Percentiles rank a stretch among this genome's conserved stretches.
These are phyloP conservation scores for Catenaria anguillulae DNA, from an alignment of 371 early-diverging fungal genomes.

Conservation along the genomic window DNA sequence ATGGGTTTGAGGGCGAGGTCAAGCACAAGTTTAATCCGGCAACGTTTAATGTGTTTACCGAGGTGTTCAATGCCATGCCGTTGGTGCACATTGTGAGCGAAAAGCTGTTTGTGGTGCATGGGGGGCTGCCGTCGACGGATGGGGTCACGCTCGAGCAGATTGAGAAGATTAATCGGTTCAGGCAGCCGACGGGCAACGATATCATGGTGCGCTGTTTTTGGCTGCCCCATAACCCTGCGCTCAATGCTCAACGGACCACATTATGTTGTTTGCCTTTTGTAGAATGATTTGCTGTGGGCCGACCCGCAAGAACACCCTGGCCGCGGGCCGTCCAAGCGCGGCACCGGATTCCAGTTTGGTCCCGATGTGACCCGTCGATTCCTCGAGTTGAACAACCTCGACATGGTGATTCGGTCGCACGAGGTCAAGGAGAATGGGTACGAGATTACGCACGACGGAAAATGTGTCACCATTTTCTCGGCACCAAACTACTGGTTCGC, in stretches of 20 bases:
- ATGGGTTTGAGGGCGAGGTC: conserved; percentile 97
- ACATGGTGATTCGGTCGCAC: conserved; percentile 87
- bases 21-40: conserved; percentile 80
- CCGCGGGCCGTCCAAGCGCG: conserved; percentile 71
- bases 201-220: neutral
- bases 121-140: conserved; percentile 87
- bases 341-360: conserved; percentile 89
- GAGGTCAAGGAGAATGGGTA: conserved; percentile 95
- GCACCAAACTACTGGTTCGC: conserved; percentile 99
- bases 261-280: too few species aligned
- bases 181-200: conserved; percentile 41
- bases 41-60: conserved; percentile 82
- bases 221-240: too few species aligned
- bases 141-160: conserved; percentile 86
- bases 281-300: conserved; percentile 89
- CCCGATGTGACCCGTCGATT: conserved; percentile 91
- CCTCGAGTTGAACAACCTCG: conserved; percentile 61
- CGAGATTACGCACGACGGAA: conserved; percentile 77
- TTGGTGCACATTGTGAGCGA: conserved; percentile 79
- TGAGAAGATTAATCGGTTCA: conserved; percentile 69
- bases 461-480: conserved; percentile 85
- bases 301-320: conserved; percentile 74
- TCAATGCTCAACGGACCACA: too few species aligned
- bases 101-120: conserved; percentile 94
- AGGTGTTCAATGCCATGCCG: conserved; percentile 89